These are phyloP conservation scores for Mycena maculata DNA, from an alignment of 768 basidiomycete species.

Conservation along the genomic window DNA sequence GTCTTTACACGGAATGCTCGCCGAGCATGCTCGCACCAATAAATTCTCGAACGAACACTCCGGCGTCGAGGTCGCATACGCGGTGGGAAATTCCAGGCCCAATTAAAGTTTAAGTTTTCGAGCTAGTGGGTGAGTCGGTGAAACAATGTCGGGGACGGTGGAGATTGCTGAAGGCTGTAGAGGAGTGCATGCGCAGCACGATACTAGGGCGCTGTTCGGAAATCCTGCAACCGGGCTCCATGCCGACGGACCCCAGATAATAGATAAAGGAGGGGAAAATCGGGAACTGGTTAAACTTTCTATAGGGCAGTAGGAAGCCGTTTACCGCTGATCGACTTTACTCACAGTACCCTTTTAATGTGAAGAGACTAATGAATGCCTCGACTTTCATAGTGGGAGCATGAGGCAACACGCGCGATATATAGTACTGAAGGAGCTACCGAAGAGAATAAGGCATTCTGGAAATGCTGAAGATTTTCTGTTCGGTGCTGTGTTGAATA, in stretches of 20 bases:
- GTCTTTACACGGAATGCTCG: background rate
- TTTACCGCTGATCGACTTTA: too few relatives aligned
- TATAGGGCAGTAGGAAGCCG: too few relatives aligned
- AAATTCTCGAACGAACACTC: too few relatives aligned
- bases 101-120: conserved; percentile 11
- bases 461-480: conserved; percentile 9
- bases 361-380: too few relatives aligned
- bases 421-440: too few relatives aligned
- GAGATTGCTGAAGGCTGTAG: conserved; percentile 7
- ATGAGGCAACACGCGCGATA: background rate
- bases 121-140: conserved; percentile 20
- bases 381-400: background rate
- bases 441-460: background rate
- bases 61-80: too few relatives aligned
- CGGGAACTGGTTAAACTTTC: background rate
- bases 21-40: too few relatives aligned
- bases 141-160: conserved; percentile 23
- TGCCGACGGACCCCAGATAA: background rate
- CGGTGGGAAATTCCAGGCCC: background rate
- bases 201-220: conserved; percentile 23
- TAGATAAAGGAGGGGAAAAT: background rate
- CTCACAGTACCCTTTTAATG: too few relatives aligned
- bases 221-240: background rate
- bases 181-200: background rate
- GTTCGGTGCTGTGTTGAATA: conserved; percentile 9